Base-by-base conservation (phyloP, 305 asterid genomes). In the Fraxinus angustifolia region DNA sequence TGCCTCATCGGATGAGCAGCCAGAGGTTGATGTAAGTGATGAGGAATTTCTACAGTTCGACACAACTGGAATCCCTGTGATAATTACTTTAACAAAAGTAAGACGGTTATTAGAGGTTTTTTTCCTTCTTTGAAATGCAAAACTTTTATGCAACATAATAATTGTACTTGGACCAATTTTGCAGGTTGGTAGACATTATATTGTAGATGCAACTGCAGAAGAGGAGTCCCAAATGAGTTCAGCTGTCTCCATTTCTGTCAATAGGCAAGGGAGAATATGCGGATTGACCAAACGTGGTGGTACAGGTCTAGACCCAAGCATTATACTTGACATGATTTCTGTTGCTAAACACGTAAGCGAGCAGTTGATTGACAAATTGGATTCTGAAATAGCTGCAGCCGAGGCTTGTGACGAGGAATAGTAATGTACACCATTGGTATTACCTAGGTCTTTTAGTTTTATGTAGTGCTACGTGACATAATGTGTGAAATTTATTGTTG, bases 191-290 rank as follows among this genome's bases (percentile, higher is more conserved):
- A 89, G 86, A 90, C 95, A 92, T 85, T 92, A 90, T 73, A 90
- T 92, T 34, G 97, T 88, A 5, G 98, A 95, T 83, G 98, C 97
- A 73, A 95, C 97, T 40, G 86, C 90, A 45, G 98, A 93, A 88
- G 98, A 95, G 90, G 98, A 95, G 85, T 91, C 98, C 73, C 94
- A 92, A 80, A 95, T 95, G 98, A 93, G 95, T 82, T 95, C 97
- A 0, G 98, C 98, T 50, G 84, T 95, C 33, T 91, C 98, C 4
- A 85, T 93, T 80, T 93, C 97, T 26, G 81, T 93, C 3, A 93
- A 93, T 75, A 86, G 98, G 90, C 88, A 84, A 53, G 97, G 97
- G 26, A 79, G 77, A 21, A 85, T 94, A 78, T 93, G 98, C n/a
- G 98, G 98, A 50, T 81, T 93, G 75, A 94, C 92, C 6, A 94